Evolutionary conservation across 2,329 filamentous ascomycete species (phyloP).

Genomic region (Diaporthe australafricana): DNA sequence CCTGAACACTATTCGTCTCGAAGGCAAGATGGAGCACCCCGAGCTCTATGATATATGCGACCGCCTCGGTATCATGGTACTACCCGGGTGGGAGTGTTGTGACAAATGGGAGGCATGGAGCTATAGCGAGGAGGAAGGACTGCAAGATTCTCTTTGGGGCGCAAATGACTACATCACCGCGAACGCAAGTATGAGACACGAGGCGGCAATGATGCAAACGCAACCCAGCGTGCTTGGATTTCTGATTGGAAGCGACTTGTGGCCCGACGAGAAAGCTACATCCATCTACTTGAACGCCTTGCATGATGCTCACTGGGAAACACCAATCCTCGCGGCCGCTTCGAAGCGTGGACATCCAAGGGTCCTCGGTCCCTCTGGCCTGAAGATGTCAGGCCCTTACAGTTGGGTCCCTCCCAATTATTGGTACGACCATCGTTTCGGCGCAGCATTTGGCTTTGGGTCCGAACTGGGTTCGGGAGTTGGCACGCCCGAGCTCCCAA

Average conservation of each 20-base stretch:
- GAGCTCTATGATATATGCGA: constrained; percentile 70
- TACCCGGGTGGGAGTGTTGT: constrained; percentile 75
- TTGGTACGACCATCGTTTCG: constrained; percentile 66
- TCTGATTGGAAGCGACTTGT: constrained; percentile 72
- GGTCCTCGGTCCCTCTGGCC: constrained; percentile 64
- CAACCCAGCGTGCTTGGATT: constrained; percentile 70
- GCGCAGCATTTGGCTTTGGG: constrained; percentile 72
- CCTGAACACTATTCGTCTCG: constrained; percentile 71
- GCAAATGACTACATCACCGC: constrained; percentile 67
- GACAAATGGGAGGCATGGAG: constrained; percentile 76
- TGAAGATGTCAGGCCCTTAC: constrained; percentile 76
- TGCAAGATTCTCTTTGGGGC: constrained; percentile 54
- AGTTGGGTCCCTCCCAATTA: constrained; percentile 76
- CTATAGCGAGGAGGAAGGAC: constrained; percentile 63
- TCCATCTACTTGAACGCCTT: constrained; percentile 64
- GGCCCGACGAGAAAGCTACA: constrained; percentile 69
- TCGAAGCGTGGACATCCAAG: constrained; percentile 64
- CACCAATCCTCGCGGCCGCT: constrained; percentile 68
- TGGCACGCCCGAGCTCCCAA: constrained; percentile 68
- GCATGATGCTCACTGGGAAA: constrained; percentile 62
- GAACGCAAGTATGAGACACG: constrained; percentile 67
- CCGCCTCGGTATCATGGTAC: constrained; percentile 69
- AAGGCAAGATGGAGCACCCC: constrained; percentile 74
- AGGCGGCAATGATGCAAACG: constrained; percentile 68
- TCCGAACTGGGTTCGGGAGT: constrained; percentile 72